Evolutionary conservation across 768 basidiomycete species (phyloP), one percentile per base, ranked within the genome.

Genomic region (Mycena galericulata): DNA sequence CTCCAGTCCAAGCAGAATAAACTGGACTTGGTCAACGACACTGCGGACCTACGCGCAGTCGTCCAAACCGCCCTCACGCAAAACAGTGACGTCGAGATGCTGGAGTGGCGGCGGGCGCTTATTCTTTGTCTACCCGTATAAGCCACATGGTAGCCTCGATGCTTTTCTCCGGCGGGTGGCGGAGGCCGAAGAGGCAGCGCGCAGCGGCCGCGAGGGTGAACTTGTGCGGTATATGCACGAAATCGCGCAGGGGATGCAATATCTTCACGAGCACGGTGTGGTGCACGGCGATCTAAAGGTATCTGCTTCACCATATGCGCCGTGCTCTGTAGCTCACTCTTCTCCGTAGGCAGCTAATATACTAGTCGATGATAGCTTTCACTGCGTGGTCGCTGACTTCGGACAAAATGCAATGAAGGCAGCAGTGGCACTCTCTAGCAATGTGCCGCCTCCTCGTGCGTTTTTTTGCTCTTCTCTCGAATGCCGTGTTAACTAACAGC

Each of bases 211-310:
- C 46, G 79, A 81, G 41, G 79, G 79, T 17, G 87, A 90, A 69
- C 74, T 86, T 32, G 81, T 89, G 73, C 82, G 84, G 70, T 89
- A 88, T 76, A 86, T 94, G 75, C 83, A 89, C 65, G 90, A 94
- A 77, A 87, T 94, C 69, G 89, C 92, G 17, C 84, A 86, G 72
- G 94, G 94, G 12, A 94, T 96, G 93, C 84, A 87, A 58, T 94
- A 94, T 75, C 77, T 96, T 66, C 94, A 96, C 76, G 74, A 75
- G 2, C 79, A 85, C 65, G 89, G 85, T 2, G 86, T 95, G 4
- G 73, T 93, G 68, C 94, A 96, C 74, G 94, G 93, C 2, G 92
- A 95, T 78, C 82, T 95, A 57, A 95, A 94, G 84, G 92, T 90
- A 22, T 15, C n/a, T n/a, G 14, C 38, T 14, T 38, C 27, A 17